Percentiles rank a stretch among this genome's conserved stretches.
Evolutionary conservation across 805 yeast species (phyloP).

Genomic region (Candida sphagnicola): DNA sequence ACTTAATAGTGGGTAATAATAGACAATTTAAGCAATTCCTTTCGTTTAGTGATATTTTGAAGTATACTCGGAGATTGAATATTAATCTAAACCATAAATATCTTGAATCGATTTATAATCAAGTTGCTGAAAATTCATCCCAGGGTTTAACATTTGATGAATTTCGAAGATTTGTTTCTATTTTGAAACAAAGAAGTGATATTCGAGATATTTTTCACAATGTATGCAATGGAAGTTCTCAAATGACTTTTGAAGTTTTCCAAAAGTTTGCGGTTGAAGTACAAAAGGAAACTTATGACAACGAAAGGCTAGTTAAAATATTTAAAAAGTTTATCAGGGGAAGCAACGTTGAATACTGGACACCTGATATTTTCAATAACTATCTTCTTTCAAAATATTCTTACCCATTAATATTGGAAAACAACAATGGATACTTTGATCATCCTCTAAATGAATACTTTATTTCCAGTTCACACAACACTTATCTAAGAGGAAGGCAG

Average conservation of each 20-base stretch:
- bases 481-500: constrained; percentile 85
- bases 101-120: constrained; percentile 45
- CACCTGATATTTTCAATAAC: constrained; percentile 29
- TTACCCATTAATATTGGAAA: constrained; percentile 12
- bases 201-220: constrained; percentile 46
- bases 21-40: constrained; percentile 28
- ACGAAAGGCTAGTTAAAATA: constrained; percentile 21
- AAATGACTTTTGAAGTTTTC: constrained; percentile 21
- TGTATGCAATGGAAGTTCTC: constrained; percentile 16
- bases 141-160: constrained; percentile 59
- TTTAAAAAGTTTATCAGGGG: constrained; percentile 21
- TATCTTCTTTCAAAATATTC: constrained; percentile 29
- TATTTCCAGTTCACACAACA: constrained; percentile 92
- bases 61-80: constrained; percentile 63
- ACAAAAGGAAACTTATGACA: constrained; percentile 45
- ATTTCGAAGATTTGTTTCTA: constrained; percentile 69
- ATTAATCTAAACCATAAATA: constrained; percentile 61
- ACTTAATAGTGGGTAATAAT: constrained; percentile 21
- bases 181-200: constrained; percentile 65
- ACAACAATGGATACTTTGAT: constrained; percentile 18
- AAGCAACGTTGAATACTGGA: constrained; percentile 18
- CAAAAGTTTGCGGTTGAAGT: constrained; percentile 37
- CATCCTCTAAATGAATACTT: constrained; percentile 79
- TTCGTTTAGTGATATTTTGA: constrained; percentile 64
- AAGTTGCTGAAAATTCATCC: constrained; percentile 34